Conservation (phyloP, 73 alveolate species). For the Paramecium bursaria region DNA sequence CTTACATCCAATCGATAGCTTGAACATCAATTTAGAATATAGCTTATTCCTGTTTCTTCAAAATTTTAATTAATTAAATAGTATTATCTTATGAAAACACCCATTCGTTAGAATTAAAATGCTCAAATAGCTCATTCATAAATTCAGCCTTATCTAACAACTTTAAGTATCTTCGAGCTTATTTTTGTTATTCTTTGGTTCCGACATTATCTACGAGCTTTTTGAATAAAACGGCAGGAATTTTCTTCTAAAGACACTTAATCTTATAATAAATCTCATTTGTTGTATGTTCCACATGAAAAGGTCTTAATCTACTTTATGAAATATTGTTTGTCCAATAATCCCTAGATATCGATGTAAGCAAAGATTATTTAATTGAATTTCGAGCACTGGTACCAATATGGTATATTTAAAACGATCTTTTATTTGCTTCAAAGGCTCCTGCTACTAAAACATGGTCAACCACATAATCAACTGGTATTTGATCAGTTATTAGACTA, state of each 20-base stretch:
- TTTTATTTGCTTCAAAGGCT: conserved; percentile 61
- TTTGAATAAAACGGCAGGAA: background rate
- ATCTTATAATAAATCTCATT: conserved; percentile 20
- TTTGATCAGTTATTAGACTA: conserved; percentile 80
- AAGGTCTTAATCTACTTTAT: conserved; percentile 6
- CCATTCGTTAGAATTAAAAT: conserved; percentile 58
- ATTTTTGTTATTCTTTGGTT: background rate
- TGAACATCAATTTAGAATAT: conserved; percentile 41
- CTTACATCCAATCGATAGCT: conserved; percentile 52
- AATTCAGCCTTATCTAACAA: conserved; percentile 46
- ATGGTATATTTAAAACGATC: conserved; percentile 71
- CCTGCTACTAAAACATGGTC: conserved; percentile 77
- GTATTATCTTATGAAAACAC: conserved; percentile 50
- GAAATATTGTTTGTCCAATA: conserved; percentile 75
- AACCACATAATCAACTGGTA: conserved; percentile 91
- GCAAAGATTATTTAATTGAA: conserved; percentile 77
- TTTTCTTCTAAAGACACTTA: conserved; percentile 18
- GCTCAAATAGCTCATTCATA: conserved; percentile 27
- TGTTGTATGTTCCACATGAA: conserved; percentile 5
- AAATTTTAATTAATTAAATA: conserved; percentile 9
- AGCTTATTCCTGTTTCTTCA: conserved; percentile 11
- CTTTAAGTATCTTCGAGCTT: conserved; percentile 33
- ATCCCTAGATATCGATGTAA: conserved; percentile 51
- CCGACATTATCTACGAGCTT: conserved; percentile 27
- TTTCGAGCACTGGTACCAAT: conserved; percentile 81